Evolutionary conservation across 1,284 basidiomycete genomes (phyloP).

Genomic region (Clitocybe nebularis): DNA sequence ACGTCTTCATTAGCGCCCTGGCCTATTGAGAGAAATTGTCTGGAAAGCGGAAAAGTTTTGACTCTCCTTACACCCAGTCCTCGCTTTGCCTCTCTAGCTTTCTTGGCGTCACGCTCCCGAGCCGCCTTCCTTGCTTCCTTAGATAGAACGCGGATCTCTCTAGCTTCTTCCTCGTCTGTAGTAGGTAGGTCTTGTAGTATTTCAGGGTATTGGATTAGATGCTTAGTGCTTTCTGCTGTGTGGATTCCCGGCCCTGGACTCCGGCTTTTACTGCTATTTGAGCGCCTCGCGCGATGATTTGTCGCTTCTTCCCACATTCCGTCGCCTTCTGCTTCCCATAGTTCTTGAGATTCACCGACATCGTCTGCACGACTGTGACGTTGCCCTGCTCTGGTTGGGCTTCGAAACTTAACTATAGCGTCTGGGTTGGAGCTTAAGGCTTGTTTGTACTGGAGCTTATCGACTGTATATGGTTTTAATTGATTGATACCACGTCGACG

Average conservation of each 20-base stretch:
- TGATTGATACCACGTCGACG: conserved; percentile 48
- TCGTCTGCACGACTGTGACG: conserved; percentile 24
- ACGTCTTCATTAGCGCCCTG: too few species aligned
- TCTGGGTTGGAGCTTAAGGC: conserved; percentile 49
- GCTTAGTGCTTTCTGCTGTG: neutral
- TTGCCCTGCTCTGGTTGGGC: conserved; percentile 21
- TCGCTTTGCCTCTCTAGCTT: conserved; percentile 22
- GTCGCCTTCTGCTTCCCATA: conserved; percentile 14
- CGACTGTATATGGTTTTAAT: conserved; percentile 50
- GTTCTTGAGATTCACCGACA: conserved; percentile 14
- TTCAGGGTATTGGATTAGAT: conserved; percentile 21
- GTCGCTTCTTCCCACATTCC: conserved; percentile 27
- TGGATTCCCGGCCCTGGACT: conserved; percentile 1
- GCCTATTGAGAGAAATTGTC: too few species aligned
- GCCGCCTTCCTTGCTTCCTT: conserved; percentile 25
- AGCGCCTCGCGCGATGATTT: conserved; percentile 17
- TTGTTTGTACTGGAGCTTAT: conserved; percentile 43
- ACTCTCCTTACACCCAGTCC: conserved; percentile 20
- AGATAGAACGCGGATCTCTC: conserved; percentile 17
- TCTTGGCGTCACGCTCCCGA: conserved; percentile 20
- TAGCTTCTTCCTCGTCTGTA: conserved; percentile 34
- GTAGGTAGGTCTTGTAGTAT: conserved; percentile 31
- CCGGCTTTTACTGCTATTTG: conserved; percentile 1
- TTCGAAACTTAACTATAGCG: conserved; percentile 48
- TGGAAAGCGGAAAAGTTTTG: conserved; percentile 30